Evolutionary conservation across 2,329 filamentous ascomycete genomes (phyloP), one percentile per base, ranked within the genome.

Genomic region (Myriosclerotinia curreyana): DNA sequence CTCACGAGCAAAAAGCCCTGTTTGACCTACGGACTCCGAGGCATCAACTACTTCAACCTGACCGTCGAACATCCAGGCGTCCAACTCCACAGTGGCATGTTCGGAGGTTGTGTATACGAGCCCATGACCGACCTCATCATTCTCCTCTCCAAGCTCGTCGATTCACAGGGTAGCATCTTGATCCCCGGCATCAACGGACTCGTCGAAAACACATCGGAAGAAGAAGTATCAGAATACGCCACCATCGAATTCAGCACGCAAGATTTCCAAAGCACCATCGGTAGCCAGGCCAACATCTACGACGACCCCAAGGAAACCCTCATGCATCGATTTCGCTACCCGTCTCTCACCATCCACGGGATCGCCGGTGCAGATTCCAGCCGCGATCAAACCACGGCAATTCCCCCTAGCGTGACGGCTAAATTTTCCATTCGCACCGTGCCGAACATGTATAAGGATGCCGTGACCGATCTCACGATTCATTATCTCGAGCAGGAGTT

Each of bases 371-470:
- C 61, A 1, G 51, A 56, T n/a, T 25, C 51, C 11, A 50, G 40
- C 17, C n/a, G 42, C 1, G 53, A 55, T 2, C 34, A 54, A 22
- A 63, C 51, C 8, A 63, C 61, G 20, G 42, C 52, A 6, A 63
- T 63, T 1, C 28, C 31, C 15, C 50, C 51, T 36, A 60, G 31
- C 8, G 61, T 63, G 0, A 63, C 42, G 1, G 61, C 50, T 9
- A 63, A 63, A 28, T 63, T 63, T 17, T 58, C 51, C 34, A 54
- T 63, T 12, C 51, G 53, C 3, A 60, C 61, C 15, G 51, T 58
- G 2, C 51, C 51, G 5, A n/a, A 12, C 9, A 60, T 63, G 53
- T 8, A 56, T 9, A 17, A 34, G 20, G 5, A 56, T 12, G 12
- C 28, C 2, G 53, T 60, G 3, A 60, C 51, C n/a, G 3, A 63